phyloP scores from a whole-genome alignment of 2,329 filamentous ascomycete species.

The Colletotrichum graminicola region DNA sequence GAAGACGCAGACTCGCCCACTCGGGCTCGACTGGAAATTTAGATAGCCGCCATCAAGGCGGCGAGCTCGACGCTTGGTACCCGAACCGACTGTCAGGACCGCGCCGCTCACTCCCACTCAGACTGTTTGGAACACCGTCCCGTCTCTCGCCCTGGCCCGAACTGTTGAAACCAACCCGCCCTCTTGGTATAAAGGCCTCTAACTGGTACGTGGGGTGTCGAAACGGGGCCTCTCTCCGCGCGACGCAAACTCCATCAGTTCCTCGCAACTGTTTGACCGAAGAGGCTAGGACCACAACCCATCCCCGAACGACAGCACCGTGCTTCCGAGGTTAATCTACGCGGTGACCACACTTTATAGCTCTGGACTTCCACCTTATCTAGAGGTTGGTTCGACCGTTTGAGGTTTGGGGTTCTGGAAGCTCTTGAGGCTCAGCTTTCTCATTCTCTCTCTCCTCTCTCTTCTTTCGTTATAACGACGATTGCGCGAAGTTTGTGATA shows the following conservation, averaged over 20 bases:
- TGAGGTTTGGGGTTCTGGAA: constrained; percentile 30
- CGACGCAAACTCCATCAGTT: constrained; percentile 30
- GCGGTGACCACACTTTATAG: constrained; percentile 11
- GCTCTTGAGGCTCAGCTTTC: not conserved
- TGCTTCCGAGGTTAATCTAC: constrained; percentile 24
- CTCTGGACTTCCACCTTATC: constrained; percentile 25
- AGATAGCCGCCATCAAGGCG: constrained; percentile 24
- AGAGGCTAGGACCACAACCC: constrained; percentile 24
- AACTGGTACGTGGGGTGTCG: constrained; percentile 19
- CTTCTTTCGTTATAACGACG: constrained; percentile 21
- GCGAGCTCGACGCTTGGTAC: constrained; percentile 7
- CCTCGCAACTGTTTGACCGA: constrained; percentile 24
- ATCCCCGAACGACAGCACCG: constrained; percentile 38
- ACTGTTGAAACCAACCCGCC: constrained; percentile 33
- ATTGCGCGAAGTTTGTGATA: not conserved
- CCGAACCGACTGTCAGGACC: constrained; percentile 32
- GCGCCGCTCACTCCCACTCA: constrained; percentile 35
- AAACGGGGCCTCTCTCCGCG: not conserved
- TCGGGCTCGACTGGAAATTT: constrained; percentile 15
- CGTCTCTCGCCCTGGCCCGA: constrained; percentile 20
- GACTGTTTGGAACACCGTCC: constrained; percentile 35
- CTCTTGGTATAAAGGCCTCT: constrained; percentile 36
- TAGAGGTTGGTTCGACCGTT: constrained; percentile 32
- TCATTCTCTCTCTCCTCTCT: not conserved
- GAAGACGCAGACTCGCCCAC: constrained; percentile 12